Conservation (phyloP, 768 basidiomycete genomes). For the Tubosaeta brunneosetosa region DNA sequence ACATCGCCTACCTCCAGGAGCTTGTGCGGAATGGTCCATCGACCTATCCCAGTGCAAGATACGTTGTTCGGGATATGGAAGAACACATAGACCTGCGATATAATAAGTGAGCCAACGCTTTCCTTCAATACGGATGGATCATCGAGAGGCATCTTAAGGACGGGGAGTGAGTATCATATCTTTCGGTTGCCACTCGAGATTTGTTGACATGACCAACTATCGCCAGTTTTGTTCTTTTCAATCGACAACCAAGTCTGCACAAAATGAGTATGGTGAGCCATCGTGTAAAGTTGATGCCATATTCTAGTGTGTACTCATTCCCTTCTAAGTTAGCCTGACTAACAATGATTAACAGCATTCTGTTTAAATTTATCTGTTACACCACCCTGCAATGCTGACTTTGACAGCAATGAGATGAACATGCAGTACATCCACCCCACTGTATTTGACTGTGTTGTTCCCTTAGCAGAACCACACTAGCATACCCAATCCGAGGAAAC, state of each 20-base stretch:
- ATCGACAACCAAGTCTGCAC: slow-evolving; percentile 96
- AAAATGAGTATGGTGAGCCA: slow-evolving; percentile 99
- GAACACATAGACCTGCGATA: slow-evolving; percentile 96
- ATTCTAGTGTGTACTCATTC: slow-evolving; percentile 71
- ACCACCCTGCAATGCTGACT: slow-evolving; percentile 98
- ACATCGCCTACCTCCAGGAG: slow-evolving; percentile 90
- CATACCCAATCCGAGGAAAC: slow-evolving; percentile 97
- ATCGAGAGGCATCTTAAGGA: slow-evolving; percentile 97
- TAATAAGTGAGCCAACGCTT: slow-evolving; percentile 92
- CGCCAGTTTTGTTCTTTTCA: slow-evolving; percentile 57
- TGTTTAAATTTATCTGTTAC: slow-evolving; percentile 97
- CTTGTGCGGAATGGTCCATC: slow-evolving; percentile 93
- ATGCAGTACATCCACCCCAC: slow-evolving; percentile 77
- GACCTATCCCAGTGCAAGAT: slow-evolving; percentile 92
- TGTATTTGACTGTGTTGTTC: not conserved
- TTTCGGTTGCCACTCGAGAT: not conserved
- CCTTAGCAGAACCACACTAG: slow-evolving; percentile 36
- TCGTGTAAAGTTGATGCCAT: slow-evolving; percentile 94
- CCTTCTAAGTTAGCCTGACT: not conserved
- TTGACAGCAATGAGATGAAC: slow-evolving; percentile 99
- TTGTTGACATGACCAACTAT: slow-evolving; percentile 7
- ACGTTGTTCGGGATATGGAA: slow-evolving; percentile 94
- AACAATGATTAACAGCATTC: slow-evolving; percentile 60
- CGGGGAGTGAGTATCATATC: slow-evolving; percentile 74
- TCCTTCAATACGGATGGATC: slow-evolving; percentile 97